Base-by-base conservation (phyloP, 371 early-diverging fungal genomes). In the Mucor irregularis region DNA sequence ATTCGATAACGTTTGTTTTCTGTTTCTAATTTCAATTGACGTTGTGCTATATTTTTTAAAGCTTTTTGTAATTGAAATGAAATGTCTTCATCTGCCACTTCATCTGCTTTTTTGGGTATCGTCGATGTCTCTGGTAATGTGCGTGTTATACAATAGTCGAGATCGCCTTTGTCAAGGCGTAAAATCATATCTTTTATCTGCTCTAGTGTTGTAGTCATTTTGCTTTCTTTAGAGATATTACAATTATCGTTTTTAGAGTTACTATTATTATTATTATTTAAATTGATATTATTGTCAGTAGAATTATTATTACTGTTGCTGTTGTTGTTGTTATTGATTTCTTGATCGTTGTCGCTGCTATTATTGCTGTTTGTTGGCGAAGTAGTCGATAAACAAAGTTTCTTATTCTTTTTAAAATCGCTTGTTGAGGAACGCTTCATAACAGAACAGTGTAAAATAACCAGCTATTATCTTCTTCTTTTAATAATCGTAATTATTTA, bases 341-440 rank as follows among this genome's bases (percentile, higher is more conserved):
- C 33, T 24, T 35, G n/a, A n/a, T n/a, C n/a, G n/a, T n/a, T n/a
- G n/a, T n/a, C n/a, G n/a, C n/a, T n/a, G n/a, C n/a, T n/a, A n/a
- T n/a, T n/a, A n/a, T n/a, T n/a, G n/a, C n/a, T n/a, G n/a, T n/a
- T n/a, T n/a, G n/a, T n/a, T n/a, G n/a, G n/a, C n/a, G 68, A 57
- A 26, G 68, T 59, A n/a, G 53, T 42, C 42, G 63, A 58, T n/a
- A 49, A 26, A 37, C 58, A 58, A 33, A 58, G 26, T 65, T 70
- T 62, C 61, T 70, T 60, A 59, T 42, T 56, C 39, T 56, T 54
- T 54, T 52, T 56, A 58, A 57, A 70, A 46, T 56, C 53, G 25
- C 61, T 47, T 38, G 64, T 54, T 55, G 60, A 58, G 24, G 73
- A 72, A 49, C 73, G 73, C 66, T 72, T 72, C 73, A 72, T 72